Evolutionary conservation across 139 green algal genomes (phyloP).

Genomic region (Chlamydomonas incerta): DNA sequence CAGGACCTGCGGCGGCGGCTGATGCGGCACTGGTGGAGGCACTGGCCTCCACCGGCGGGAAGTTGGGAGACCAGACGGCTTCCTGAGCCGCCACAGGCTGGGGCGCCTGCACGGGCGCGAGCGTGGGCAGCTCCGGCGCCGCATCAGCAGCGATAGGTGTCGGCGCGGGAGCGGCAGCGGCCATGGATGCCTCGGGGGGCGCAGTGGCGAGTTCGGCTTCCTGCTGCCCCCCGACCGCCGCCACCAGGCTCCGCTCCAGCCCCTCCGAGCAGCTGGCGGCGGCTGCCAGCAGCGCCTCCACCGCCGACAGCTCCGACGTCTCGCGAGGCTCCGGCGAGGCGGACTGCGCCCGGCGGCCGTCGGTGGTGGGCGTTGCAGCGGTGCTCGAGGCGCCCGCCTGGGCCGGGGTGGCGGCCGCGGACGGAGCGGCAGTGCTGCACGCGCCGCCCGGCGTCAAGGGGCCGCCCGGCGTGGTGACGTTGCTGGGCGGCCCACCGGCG

Average conservation of each 20-base stretch:
- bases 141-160: too few species aligned
- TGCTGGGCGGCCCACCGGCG: constrained; percentile 7
- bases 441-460: constrained; percentile 8
- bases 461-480: background rate
- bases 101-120: too few species aligned
- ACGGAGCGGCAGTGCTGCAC: background rate
- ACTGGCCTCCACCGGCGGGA: background rate
- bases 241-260: background rate
- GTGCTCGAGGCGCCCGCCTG: background rate
- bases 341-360: background rate
- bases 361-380: background rate
- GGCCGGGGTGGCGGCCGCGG: background rate
- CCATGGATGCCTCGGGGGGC: too few species aligned
- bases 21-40: background rate
- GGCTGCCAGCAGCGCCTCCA: background rate
- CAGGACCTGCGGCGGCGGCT: background rate
- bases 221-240: too few species aligned
- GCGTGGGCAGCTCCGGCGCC: too few species aligned
- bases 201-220: too few species aligned
- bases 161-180: too few species aligned
- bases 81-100: too few species aligned
- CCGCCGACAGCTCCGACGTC: background rate
- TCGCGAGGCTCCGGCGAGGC: background rate
- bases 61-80: background rate
- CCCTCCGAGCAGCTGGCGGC: background rate